A percentile compares a stretch with the other conserved stretches of the same genome.
Evolutionary conservation across 768 basidiomycete genomes (phyloP).

Genomic region (Naganishia vishniacii): DNA sequence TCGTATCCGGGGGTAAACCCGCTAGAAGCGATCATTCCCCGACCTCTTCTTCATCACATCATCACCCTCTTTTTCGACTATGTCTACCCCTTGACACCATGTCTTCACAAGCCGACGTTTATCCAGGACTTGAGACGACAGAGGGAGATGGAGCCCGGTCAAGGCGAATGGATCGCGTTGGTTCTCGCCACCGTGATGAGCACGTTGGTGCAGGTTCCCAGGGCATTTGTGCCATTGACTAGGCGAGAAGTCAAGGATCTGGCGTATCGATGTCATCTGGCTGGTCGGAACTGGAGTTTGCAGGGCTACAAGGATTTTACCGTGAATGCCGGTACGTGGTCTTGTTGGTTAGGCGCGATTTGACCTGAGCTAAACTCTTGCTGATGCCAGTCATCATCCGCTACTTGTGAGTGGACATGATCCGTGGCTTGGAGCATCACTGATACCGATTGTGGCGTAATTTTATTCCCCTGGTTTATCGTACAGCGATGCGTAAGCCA

Average conservation of each 20-base stretch:
- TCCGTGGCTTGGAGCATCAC: not conserved
- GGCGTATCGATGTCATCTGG: slow-evolving; percentile 69
- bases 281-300: slow-evolving; percentile 30
- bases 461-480: too few species aligned
- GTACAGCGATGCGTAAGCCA: slow-evolving; percentile 14
- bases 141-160: slow-evolving; percentile 64
- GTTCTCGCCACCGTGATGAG: slow-evolving; percentile 84
- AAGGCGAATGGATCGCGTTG: slow-evolving; percentile 82
- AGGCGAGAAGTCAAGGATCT: slow-evolving; percentile 75
- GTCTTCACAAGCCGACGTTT: slow-evolving; percentile 83
- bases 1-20: slow-evolving; percentile 56
- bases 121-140: slow-evolving; percentile 78
- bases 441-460: not conserved
- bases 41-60: slow-evolving; percentile 73
- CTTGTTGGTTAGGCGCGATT: not conserved
- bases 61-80: slow-evolving; percentile 88
- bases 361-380: not conserved
- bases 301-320: slow-evolving; percentile 30
- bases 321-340: slow-evolving; percentile 33
- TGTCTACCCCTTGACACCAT: slow-evolving; percentile 84
- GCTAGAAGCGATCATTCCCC: slow-evolving; percentile 73
- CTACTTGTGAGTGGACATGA: slow-evolving; percentile 64
- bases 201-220: slow-evolving; percentile 80
- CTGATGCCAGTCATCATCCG: slow-evolving; percentile 69
- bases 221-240: slow-evolving; percentile 72